Conservation (phyloP, 2,329 filamentous ascomycete genomes). For the Claviceps sp. region DNA sequence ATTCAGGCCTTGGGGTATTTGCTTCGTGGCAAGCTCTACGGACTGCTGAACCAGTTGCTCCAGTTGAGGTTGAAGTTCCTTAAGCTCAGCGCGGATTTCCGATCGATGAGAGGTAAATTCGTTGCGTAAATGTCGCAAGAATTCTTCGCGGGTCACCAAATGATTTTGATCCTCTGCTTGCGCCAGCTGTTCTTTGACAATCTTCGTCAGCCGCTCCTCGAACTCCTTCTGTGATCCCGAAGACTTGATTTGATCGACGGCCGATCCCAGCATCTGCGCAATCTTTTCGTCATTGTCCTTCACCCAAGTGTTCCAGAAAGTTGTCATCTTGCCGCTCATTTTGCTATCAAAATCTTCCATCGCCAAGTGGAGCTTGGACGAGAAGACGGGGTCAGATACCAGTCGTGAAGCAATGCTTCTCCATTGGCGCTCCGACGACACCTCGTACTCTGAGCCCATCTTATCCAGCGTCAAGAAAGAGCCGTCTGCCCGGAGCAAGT, state of each 20-base stretch:
- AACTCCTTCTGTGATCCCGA: constrained; percentile 21
- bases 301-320: constrained; percentile 39
- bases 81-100: constrained; percentile 28
- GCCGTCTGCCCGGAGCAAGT: constrained; percentile 36
- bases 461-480: constrained; percentile 33
- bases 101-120: constrained; percentile 24
- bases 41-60: constrained; percentile 19
- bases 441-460: constrained; percentile 21
- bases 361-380: constrained; percentile 14
- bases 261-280: constrained; percentile 16
- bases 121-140: constrained; percentile 28
- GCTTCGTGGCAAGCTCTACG: constrained; percentile 14
- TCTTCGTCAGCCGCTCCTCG: constrained; percentile 21
- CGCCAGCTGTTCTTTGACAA: constrained; percentile 23
- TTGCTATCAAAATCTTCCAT: constrained; percentile 13
- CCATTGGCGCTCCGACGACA: constrained; percentile 35
- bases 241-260: constrained; percentile 21
- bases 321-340: constrained; percentile 20
- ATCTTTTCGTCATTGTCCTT: constrained; percentile 32
- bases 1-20: constrained; percentile 20
- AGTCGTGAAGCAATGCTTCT: constrained; percentile 29
- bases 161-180: constrained; percentile 12
- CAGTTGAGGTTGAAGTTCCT: constrained; percentile 22
- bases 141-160: constrained; percentile 34
- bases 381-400: constrained; percentile 19